Conservation (phyloP, 106 monocot species). For the Dendrobium chrysotoxum region DNA sequence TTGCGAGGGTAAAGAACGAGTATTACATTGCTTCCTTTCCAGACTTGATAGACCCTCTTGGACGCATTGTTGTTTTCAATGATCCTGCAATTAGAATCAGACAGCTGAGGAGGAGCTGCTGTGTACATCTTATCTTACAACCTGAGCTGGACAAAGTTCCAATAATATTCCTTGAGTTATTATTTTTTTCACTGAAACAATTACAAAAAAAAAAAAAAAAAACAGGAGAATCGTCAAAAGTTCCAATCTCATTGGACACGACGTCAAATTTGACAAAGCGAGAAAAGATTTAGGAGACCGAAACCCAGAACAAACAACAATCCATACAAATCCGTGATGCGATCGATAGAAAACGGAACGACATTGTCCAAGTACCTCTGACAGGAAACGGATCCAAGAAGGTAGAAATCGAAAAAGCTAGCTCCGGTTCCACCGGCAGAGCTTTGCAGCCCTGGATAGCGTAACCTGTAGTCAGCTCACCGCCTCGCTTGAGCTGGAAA, state of each 20-base stretch:
- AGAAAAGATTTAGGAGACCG: neutral
- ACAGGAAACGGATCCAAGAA: neutral
- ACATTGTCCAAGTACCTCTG: neutral
- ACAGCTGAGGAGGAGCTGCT: slow-evolving; percentile 17
- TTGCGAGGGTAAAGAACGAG: neutral
- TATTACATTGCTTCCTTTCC: slow-evolving; percentile 78
- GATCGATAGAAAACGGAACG: neutral
- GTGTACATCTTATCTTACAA: slow-evolving; percentile 35
- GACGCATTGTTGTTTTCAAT: slow-evolving; percentile 22
- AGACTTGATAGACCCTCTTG: slow-evolving; percentile 58
- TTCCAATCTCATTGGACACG: neutral
- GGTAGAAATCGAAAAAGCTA: neutral
- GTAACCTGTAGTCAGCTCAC: neutral
- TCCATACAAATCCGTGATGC: neutral
- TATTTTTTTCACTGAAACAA: neutral
- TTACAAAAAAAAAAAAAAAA: neutral
- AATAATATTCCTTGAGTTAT: neutral
- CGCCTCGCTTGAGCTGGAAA: neutral
- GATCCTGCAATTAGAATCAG: slow-evolving; percentile 32
- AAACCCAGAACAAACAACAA: neutral
- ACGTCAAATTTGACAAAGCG: neutral
- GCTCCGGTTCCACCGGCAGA: neutral
- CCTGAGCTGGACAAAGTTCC: neutral
- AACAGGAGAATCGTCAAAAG: neutral
- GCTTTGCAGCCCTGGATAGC: neutral